A percentile compares a stretch with the other conserved stretches of the same genome.
These are phyloP conservation scores for Oryza rufipogon DNA, from an alignment of 176 grass and related monocot genomes.

Conservation along the genomic window DNA sequence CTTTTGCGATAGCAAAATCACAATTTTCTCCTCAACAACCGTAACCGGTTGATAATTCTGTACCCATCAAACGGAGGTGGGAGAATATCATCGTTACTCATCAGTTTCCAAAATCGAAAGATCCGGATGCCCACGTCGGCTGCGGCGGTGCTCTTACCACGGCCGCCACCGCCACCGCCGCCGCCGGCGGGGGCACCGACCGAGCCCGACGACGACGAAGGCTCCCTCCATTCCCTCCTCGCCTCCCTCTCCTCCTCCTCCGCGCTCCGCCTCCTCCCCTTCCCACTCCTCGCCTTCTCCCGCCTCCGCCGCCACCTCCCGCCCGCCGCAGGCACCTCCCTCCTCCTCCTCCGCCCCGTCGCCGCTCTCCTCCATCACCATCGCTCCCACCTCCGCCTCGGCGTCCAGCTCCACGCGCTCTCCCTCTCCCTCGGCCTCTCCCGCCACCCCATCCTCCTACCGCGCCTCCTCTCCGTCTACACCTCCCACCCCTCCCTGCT, in stretches of 20 bases:
- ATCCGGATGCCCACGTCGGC: conserved; percentile 18
- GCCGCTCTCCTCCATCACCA: conserved; percentile 30
- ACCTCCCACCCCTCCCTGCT: conserved; percentile 46
- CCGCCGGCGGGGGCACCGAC: not conserved
- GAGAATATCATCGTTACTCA: too few species aligned
- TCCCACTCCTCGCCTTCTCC: conserved; percentile 47
- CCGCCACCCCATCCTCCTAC: conserved; percentile 33
- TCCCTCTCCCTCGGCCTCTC: conserved; percentile 54
- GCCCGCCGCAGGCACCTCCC: conserved; percentile 9
- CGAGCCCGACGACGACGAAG: not conserved
- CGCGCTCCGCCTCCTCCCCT: conserved; percentile 38
- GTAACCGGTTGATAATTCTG: too few species aligned
- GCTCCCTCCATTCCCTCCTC: conserved; percentile 23
- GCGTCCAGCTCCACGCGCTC: conserved; percentile 55
- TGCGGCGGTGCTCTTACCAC: conserved; percentile 21
- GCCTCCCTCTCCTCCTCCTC: conserved; percentile 29
- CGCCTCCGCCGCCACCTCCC: conserved; percentile 40
- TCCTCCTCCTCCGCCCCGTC: conserved; percentile 47
- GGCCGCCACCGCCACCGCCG: not conserved
- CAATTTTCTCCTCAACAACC: too few species aligned
- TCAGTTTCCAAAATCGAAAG: too few species aligned
- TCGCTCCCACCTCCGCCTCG: conserved; percentile 32
- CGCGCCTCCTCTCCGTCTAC: conserved; percentile 52
- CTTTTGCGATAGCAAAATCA: too few species aligned
- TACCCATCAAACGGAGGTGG: too few species aligned